A percentile compares a stretch with the other conserved stretches of the same genome.
Conservation (phyloP, 768 basidiomycete species). For the Boletus sensibilis region DNA sequence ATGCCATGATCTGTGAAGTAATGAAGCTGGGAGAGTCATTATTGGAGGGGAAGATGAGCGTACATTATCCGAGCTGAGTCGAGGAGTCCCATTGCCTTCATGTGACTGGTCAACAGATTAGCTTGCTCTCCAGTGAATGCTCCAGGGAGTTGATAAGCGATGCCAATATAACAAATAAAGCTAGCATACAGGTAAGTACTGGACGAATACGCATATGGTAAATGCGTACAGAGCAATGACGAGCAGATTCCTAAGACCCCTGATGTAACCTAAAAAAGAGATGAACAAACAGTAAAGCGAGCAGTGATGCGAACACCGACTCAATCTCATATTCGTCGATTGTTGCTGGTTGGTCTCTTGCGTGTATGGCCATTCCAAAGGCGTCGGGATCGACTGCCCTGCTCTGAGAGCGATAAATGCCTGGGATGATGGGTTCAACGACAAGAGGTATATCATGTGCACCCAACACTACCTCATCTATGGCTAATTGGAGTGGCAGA, state of each 20-base stretch:
- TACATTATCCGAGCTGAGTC: slow-evolving; percentile 67
- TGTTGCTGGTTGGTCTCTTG: slow-evolving; percentile 67
- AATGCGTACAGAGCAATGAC: slow-evolving; percentile 61
- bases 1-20: slow-evolving; percentile 54
- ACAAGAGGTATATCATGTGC: not conserved
- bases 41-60: slow-evolving; percentile 12
- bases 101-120: slow-evolving; percentile 60
- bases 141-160: slow-evolving; percentile 77
- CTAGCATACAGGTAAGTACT: slow-evolving; percentile 32
- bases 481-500: slow-evolving; percentile 73
- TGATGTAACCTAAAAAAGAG: slow-evolving; percentile 50
- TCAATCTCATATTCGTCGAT: slow-evolving; percentile 50
- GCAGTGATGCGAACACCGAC: slow-evolving; percentile 35
- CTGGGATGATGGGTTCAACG: slow-evolving; percentile 33
- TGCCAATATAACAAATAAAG: slow-evolving; percentile 70
- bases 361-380: slow-evolving; percentile 72
- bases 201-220: not conserved
- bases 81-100: slow-evolving; percentile 77
- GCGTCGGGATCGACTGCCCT: slow-evolving; percentile 52
- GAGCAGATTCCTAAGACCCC: slow-evolving; percentile 59
- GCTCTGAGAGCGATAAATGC: slow-evolving; percentile 71
- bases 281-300: not conserved
- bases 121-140: slow-evolving; percentile 67
- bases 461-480: slow-evolving; percentile 54
- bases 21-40: not conserved